Evolutionary conservation across 2,329 filamentous ascomycete species (phyloP).

Genomic region (Cercospora zeae-maydis): DNA sequence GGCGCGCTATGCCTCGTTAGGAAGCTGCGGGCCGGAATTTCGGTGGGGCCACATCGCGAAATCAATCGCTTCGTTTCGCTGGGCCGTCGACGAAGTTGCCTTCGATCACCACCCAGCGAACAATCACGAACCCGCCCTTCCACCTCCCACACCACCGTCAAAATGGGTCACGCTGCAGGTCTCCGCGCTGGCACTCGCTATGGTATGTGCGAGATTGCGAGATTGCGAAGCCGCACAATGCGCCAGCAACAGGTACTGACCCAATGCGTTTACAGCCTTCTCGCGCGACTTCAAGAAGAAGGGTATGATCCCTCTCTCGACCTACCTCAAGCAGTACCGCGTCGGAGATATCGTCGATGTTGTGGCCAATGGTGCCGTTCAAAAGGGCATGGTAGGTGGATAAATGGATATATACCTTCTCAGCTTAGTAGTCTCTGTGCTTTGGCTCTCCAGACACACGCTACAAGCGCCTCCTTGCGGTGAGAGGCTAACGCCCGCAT

Average conservation of each 20-base stretch:
- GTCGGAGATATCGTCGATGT: conserved; percentile 99
- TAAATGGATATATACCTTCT: background rate
- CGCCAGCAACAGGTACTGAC: conserved; percentile 17
- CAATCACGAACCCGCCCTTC: conserved; percentile 1
- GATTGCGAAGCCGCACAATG: conserved; percentile 1
- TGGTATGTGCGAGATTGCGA: conserved; percentile 32
- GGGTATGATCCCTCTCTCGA: conserved; percentile 88
- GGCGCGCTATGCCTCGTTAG: background rate
- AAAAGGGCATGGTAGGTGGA: conserved; percentile 77
- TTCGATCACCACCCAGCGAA: conserved; percentile 9
- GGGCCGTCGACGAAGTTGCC: background rate
- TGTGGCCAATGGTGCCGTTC: conserved; percentile 96
- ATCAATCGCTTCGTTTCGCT: background rate
- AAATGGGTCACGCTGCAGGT: conserved; percentile 55
- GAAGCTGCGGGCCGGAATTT: background rate
- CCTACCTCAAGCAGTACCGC: conserved; percentile 93
- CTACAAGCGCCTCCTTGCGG: conserved; percentile 15
- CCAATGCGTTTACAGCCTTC: conserved; percentile 56
- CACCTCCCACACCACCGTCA: conserved; percentile 32
- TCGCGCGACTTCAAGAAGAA: conserved; percentile 90
- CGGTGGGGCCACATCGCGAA: conserved; percentile 3
- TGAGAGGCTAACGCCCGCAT: conserved; percentile 15
- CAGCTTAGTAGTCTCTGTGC: conserved; percentile 14
- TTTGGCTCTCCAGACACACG: conserved; percentile 13
- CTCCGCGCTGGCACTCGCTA: conserved; percentile 44